A percentile compares a stretch with the other conserved stretches of the same genome.
phyloP scores from a whole-genome alignment of 257 asterid species.

The Haberlea rhodopensis region DNA sequence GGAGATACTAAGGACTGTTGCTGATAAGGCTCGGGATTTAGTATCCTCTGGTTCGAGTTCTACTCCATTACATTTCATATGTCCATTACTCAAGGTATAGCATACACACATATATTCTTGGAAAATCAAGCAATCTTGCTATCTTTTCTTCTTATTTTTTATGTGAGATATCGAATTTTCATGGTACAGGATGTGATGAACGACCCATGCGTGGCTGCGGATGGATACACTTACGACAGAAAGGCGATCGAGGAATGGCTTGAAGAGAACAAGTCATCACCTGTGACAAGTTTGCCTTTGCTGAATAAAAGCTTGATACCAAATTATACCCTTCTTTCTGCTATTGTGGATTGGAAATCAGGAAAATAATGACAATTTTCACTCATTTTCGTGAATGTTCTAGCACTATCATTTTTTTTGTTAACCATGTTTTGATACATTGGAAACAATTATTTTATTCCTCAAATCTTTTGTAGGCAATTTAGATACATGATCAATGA shows the following conservation, averaged over 20 bases:
- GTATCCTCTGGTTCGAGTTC: conserved; percentile 9
- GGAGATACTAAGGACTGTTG: conserved; percentile 37
- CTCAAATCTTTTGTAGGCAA: background rate
- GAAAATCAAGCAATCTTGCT: background rate
- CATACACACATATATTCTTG: background rate
- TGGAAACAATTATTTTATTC: too few relatives aligned
- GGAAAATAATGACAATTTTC: conserved; percentile 21
- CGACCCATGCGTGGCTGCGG: conserved; percentile 61
- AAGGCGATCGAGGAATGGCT: conserved; percentile 39
- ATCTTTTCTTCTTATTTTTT: background rate
- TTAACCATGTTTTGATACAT: too few relatives aligned
- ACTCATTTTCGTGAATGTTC: too few relatives aligned
- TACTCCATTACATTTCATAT: conserved; percentile 42
- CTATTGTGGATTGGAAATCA: conserved; percentile 51
- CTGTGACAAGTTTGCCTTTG: conserved; percentile 47
- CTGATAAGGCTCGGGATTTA: conserved; percentile 32
- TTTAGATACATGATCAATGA: too few relatives aligned
- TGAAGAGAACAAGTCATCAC: conserved; percentile 38
- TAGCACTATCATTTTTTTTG: background rate
- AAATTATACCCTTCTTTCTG: conserved; percentile 52
- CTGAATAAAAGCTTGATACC: conserved; percentile 25
- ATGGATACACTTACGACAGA: conserved; percentile 52
- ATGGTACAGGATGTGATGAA: conserved; percentile 33
- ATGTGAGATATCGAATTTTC: background rate
- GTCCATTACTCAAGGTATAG: conserved; percentile 54